phyloP scores from a whole-genome alignment of 2,329 filamentous ascomycete species.

The Didymosphaeria variabile region DNA sequence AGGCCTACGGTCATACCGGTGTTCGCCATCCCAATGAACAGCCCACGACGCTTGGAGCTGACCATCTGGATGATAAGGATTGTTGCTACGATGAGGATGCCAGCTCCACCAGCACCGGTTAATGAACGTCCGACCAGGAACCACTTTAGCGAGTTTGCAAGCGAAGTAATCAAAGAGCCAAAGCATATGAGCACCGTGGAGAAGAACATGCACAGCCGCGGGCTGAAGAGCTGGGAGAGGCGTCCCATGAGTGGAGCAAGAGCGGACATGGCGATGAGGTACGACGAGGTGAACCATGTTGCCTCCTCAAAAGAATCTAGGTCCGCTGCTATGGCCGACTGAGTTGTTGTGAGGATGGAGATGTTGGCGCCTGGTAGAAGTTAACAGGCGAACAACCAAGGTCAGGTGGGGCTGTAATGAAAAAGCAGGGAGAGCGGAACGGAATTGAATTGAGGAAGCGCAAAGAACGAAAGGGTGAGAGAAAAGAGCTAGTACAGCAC shows the following conservation, averaged over 20 bases:
- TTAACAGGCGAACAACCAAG: constrained; percentile 25
- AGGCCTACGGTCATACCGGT: constrained; percentile 76
- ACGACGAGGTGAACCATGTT: constrained; percentile 84
- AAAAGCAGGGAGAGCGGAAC: background rate
- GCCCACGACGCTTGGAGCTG: constrained; percentile 70
- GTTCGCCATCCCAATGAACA: constrained; percentile 79
- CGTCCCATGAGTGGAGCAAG: constrained; percentile 76
- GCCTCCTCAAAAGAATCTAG: constrained; percentile 76
- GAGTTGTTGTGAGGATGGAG: constrained; percentile 81
- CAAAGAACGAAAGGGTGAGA: background rate
- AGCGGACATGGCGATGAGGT: constrained; percentile 64
- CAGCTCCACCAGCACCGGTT: constrained; percentile 74
- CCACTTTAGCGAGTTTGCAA: constrained; percentile 64
- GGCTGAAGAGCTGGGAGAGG: constrained; percentile 76
- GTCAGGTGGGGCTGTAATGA: background rate
- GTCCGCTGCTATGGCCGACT: constrained; percentile 78
- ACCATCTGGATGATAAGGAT: constrained; percentile 81
- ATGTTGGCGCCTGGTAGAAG: constrained; percentile 69
- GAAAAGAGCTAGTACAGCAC: background rate
- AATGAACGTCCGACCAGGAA: constrained; percentile 76
- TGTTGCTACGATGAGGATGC: constrained; percentile 75
- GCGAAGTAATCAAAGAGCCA: constrained; percentile 72
- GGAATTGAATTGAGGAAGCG: background rate
- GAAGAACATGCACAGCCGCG: constrained; percentile 70
- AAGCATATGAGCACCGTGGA: constrained; percentile 67